Evolutionary conservation across 108 stramenopile genomes (phyloP).

Genomic region (Mayamaea pseudoterrestris): DNA sequence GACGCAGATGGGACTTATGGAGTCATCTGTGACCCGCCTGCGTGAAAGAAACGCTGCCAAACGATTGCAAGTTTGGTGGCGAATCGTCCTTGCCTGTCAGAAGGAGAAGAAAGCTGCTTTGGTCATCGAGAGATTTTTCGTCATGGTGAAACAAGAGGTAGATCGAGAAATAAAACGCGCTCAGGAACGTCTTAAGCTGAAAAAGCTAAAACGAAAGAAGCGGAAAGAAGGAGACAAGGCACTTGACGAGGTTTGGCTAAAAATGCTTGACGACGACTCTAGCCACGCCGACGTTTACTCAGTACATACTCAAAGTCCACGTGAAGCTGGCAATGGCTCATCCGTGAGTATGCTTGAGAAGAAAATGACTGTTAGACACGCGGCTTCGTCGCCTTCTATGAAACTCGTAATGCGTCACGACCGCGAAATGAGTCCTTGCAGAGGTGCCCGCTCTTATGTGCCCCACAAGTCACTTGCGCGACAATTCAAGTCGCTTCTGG

Average conservation of each 20-base stretch:
- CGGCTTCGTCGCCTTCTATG: slow-evolving; percentile 1
- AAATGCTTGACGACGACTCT: slow-evolving; percentile 28
- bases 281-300: neutral
- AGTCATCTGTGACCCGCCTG: slow-evolving; percentile 20
- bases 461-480: too few relatives aligned
- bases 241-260: slow-evolving; percentile 52
- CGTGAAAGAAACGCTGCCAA: slow-evolving; percentile 49
- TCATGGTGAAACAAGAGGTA: slow-evolving; percentile 52
- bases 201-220: slow-evolving; percentile 29
- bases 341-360: too few relatives aligned
- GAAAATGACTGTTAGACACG: slow-evolving; percentile 2
- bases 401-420: slow-evolving; percentile 6
- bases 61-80: slow-evolving; percentile 58
- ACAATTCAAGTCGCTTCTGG: too few relatives aligned
- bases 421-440: neutral
- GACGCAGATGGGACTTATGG: slow-evolving; percentile 22
- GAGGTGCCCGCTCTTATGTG: too few relatives aligned
- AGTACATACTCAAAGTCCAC: neutral
- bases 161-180: slow-evolving; percentile 45
- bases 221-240: slow-evolving; percentile 41
- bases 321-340: neutral
- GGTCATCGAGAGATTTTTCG: slow-evolving; percentile 65
- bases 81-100: slow-evolving; percentile 25
- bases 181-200: slow-evolving; percentile 26
- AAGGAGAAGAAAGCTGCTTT: slow-evolving; percentile 51